A percentile compares a stretch with the other conserved stretches of the same genome.
Conservation (phyloP, 2,329 filamentous ascomycete genomes). For the Aureobasidium subglaciale region DNA sequence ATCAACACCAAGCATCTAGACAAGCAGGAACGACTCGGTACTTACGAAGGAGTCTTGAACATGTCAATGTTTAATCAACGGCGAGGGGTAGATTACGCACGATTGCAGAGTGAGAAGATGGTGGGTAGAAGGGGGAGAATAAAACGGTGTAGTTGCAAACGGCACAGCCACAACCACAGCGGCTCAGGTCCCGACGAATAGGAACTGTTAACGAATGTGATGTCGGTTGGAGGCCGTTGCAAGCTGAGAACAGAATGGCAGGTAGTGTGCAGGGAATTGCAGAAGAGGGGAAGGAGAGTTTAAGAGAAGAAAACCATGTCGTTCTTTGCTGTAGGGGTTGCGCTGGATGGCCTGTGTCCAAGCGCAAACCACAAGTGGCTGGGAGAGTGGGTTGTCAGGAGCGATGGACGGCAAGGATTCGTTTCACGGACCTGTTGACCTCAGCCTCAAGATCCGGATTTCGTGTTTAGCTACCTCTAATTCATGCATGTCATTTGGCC, state of each 20-base stretch:
- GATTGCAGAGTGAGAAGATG: constrained; percentile 2
- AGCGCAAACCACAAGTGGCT: constrained; percentile 7
- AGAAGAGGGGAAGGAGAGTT: neutral
- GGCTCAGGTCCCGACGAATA: constrained; percentile 2
- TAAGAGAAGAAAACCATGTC: neutral
- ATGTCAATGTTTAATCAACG: constrained; percentile 6
- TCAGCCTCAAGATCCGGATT: constrained; percentile 14
- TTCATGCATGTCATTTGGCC: neutral
- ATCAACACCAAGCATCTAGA: neutral
- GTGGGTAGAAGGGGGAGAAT: neutral
- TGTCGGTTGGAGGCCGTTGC: neutral
- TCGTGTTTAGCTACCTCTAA: constrained; percentile 2
- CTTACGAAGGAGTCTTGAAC: constrained; percentile 14
- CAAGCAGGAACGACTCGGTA: neutral
- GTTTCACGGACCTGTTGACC: constrained; percentile 7
- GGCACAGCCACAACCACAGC: constrained; percentile 12
- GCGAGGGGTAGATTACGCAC: constrained; percentile 12
- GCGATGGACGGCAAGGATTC: constrained; percentile 6
- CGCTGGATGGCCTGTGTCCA: constrained; percentile 1
- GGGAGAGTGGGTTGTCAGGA: constrained; percentile 10
- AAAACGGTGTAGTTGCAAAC: constrained; percentile 3
- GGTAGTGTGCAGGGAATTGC: constrained; percentile 2
- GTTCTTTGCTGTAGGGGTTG: constrained; percentile 1
- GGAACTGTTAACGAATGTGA: constrained; percentile 4
- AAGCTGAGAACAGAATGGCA: constrained; percentile 3